Evolutionary conservation across 805 yeast genomes (phyloP).

Genomic region (Candida boidinii): DNA sequence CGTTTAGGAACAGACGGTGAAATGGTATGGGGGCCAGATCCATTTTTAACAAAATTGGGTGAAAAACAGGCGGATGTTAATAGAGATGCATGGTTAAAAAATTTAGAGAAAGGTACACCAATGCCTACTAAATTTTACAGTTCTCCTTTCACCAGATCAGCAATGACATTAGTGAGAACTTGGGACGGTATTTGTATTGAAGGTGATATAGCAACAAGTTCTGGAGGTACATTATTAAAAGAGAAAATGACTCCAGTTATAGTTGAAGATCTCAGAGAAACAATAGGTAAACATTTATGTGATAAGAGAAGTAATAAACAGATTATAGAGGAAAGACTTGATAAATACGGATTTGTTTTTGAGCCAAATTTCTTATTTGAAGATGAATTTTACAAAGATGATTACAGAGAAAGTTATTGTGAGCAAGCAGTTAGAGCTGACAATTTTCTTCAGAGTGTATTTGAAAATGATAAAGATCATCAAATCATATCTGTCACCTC

Average conservation of each 20-base stretch:
- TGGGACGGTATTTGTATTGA: slow-evolving; percentile 32
- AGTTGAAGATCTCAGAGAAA: slow-evolving; percentile 55
- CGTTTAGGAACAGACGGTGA: slow-evolving; percentile 44
- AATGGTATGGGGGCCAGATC: slow-evolving; percentile 51
- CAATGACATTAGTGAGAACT: slow-evolving; percentile 46
- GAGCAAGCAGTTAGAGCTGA: slow-evolving; percentile 45
- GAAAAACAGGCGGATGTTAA: slow-evolving; percentile 45
- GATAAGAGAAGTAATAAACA: slow-evolving; percentile 42
- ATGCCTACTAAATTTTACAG: slow-evolving; percentile 48
- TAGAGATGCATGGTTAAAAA: slow-evolving; percentile 32
- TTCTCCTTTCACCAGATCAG: slow-evolving; percentile 58
- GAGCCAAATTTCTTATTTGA: slow-evolving; percentile 39
- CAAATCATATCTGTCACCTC: slow-evolving; percentile 40
- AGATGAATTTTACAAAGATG: slow-evolving; percentile 36
- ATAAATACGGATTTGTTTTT: slow-evolving; percentile 31
- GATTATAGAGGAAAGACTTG: slow-evolving; percentile 29
- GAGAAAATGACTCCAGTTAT: too few species aligned
- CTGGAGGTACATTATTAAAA: too few species aligned
- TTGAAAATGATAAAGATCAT: slow-evolving; percentile 24
- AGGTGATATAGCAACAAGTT: too few species aligned
- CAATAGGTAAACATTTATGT: slow-evolving; percentile 51
- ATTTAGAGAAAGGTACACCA: slow-evolving; percentile 40
- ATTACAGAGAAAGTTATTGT: slow-evolving; percentile 37
- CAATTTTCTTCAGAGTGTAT: slow-evolving; percentile 33
- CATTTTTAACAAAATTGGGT: slow-evolving; percentile 49